Percentiles rank a stretch among this genome's conserved stretches.
Conservation (phyloP, 331 rosid species). For the Malus hybrid region DNA sequence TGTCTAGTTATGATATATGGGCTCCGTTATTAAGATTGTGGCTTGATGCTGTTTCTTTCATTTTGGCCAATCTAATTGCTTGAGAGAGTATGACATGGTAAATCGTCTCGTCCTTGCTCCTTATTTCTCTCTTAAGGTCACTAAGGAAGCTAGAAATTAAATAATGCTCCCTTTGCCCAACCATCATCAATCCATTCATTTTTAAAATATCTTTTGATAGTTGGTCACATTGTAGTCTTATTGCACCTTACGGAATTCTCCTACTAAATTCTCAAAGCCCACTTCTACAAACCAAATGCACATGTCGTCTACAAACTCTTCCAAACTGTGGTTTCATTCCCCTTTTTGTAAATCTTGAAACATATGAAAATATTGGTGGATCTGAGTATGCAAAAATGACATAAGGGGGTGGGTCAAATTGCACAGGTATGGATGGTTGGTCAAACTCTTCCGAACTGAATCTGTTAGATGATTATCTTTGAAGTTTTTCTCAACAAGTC, state of each 20-base stretch:
- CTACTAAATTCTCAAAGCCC: background rate
- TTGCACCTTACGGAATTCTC: background rate
- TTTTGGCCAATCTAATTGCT: background rate
- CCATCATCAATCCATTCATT: background rate
- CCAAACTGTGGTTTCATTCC: too few species aligned
- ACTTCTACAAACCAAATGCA: background rate
- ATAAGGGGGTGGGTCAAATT: background rate
- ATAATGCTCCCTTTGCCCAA: background rate
- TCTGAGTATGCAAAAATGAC: background rate
- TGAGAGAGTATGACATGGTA: background rate
- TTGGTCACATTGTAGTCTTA: background rate
- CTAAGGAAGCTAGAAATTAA: background rate
- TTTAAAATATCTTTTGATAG: background rate
- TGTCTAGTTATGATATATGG: background rate
- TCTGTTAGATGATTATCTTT: background rate
- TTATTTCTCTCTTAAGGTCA: background rate
- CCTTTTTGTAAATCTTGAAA: background rate
- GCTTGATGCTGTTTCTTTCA: background rate
- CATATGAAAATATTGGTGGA: background rate
- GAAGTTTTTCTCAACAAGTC: background rate
- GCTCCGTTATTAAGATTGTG: background rate
- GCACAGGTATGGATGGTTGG: too few species aligned
- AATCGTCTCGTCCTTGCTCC: background rate
- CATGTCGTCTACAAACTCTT: background rate
- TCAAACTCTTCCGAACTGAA: background rate